Percentiles rank a stretch among this genome's conserved stretches.
phyloP scores from a whole-genome alignment of 768 basidiomycete genomes.

The Favolaschia claudopus region DNA sequence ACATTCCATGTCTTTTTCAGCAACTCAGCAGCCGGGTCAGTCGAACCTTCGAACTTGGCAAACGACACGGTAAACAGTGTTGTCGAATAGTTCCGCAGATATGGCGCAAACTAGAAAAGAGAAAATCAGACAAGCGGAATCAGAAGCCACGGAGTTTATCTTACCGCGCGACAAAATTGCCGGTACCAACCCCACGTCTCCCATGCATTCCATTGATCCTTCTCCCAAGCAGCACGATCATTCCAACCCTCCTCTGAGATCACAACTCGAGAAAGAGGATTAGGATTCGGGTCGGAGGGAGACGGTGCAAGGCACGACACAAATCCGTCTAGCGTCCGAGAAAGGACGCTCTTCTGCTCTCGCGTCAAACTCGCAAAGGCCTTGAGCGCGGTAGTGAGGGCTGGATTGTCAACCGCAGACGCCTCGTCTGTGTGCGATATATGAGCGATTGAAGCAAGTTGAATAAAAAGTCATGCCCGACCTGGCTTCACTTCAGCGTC shows the following conservation, averaged over 20 bases:
- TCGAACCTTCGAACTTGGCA: constrained; percentile 62
- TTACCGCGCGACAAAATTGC: constrained; percentile 83
- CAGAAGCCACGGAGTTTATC: constrained; percentile 34
- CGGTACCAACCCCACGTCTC: constrained; percentile 92
- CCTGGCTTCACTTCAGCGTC: constrained; percentile 70
- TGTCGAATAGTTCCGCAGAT: constrained; percentile 75
- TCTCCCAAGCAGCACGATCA: constrained; percentile 71
- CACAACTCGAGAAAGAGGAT: constrained; percentile 59
- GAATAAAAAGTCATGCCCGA: constrained; percentile 32
- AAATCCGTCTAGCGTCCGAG: constrained; percentile 80
- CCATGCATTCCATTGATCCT: constrained; percentile 84
- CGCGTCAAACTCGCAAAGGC: constrained; percentile 76
- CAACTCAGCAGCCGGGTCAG: constrained; percentile 63
- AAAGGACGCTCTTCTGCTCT: constrained; percentile 79
- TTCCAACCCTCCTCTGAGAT: constrained; percentile 76
- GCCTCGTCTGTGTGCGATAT: constrained; percentile 55
- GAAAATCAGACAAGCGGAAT: neutral
- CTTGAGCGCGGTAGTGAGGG: constrained; percentile 74
- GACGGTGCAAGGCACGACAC: constrained; percentile 64
- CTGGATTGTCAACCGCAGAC: constrained; percentile 66
- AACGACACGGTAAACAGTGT: constrained; percentile 78
- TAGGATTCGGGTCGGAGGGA: constrained; percentile 51
- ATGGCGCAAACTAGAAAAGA: constrained; percentile 72
- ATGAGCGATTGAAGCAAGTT: constrained; percentile 7
- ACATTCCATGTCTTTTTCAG: constrained; percentile 77